phyloP scores from a whole-genome alignment of 805 yeast species.

The Saccharomycopsis vini region DNA sequence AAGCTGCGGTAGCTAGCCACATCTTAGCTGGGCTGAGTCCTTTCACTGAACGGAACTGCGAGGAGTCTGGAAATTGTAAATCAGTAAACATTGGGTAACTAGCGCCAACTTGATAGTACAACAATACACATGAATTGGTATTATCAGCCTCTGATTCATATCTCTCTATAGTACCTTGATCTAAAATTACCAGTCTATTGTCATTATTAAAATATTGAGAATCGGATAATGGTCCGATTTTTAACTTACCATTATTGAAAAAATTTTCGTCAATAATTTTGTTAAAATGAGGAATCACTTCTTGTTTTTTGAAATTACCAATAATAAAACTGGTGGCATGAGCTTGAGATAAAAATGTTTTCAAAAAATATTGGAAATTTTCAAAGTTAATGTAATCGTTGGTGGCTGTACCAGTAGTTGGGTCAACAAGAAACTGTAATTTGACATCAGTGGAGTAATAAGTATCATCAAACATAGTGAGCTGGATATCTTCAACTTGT shows the following conservation, averaged over 20 bases:
- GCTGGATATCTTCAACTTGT: too few relatives aligned
- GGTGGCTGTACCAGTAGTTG: conserved; percentile 26
- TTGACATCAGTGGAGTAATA: conserved; percentile 56
- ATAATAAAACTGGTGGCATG: conserved; percentile 64
- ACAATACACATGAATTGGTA: conserved; percentile 77
- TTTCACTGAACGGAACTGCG: neutral
- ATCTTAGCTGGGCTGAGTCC: conserved; percentile 20
- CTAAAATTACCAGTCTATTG: conserved; percentile 35
- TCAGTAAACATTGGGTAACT: neutral
- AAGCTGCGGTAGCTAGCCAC: conserved; percentile 46
- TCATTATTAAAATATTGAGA: neutral
- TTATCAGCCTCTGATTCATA: conserved; percentile 48
- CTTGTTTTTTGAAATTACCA: conserved; percentile 53
- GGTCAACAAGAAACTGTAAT: conserved; percentile 33
- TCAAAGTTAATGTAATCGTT: conserved; percentile 41
- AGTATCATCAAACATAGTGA: too few relatives aligned
- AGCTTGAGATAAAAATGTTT: conserved; percentile 37
- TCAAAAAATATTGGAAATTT: conserved; percentile 34
- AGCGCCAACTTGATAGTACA: conserved; percentile 60
- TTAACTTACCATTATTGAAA: neutral
- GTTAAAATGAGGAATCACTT: neutral
- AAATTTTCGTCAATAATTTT: conserved; percentile 1
- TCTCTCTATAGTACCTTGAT: conserved; percentile 32
- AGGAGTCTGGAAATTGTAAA: neutral
- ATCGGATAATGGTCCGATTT: neutral